These are phyloP conservation scores for Sporothrix inflata DNA, from an alignment of 2,329 filamentous ascomycete genomes.

Conservation along the genomic window DNA sequence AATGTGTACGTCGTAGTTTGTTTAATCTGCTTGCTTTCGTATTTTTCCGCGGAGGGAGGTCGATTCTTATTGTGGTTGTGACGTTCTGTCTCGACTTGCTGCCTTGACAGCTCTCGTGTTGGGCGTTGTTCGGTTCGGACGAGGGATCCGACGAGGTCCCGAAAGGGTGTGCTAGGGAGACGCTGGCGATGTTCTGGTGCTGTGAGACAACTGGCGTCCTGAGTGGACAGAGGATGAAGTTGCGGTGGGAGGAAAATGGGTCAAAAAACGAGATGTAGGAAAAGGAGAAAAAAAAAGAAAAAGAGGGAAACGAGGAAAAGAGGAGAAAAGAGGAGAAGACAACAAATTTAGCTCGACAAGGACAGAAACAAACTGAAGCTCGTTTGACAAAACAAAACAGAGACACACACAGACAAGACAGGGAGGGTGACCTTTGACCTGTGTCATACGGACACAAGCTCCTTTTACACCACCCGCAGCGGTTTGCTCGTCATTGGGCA, in stretches of 20 bases:
- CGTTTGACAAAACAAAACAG: neutral
- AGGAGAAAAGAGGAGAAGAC: neutral
- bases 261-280: neutral
- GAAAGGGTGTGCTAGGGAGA: neutral
- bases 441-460: neutral
- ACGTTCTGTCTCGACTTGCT: neutral
- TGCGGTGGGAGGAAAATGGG: neutral
- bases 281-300: neutral
- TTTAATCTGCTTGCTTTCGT: neutral
- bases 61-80: neutral
- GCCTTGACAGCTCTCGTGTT: neutral
- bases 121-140: neutral
- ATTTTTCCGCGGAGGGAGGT: neutral
- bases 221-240: neutral
- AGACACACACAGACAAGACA: neutral
- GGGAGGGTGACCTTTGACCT: neutral
- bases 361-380: neutral
- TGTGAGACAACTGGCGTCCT: neutral
- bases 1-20: no score
- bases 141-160: neutral
- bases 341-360: neutral
- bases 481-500: slow-evolving; percentile 29
- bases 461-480: slow-evolving; percentile 23
- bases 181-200: slow-evolving; percentile 3
- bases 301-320: neutral